Base-by-base conservation (phyloP, 768 basidiomycete species). In the Serendipita vermifera region DNA sequence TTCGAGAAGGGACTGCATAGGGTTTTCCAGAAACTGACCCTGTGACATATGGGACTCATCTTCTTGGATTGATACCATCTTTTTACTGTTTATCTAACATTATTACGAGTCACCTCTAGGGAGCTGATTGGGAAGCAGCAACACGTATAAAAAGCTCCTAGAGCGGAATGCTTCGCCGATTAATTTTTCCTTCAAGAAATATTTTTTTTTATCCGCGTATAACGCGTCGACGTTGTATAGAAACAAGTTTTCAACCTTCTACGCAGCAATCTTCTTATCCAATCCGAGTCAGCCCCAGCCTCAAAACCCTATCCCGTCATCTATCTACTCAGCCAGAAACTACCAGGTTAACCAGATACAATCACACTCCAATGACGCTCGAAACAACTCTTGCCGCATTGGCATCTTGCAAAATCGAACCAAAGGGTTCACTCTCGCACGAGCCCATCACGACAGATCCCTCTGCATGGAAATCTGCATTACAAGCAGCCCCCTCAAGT, bases 401-500 rank as follows among this genome's bases (percentile, higher is more conserved):
- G 9, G 46, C 46, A n/a, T 20, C 46, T 20, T 51, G 46, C 27
- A 51, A 51, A 6, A 51, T 51, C 9, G 46, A 51, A 29, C 46
- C 46, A 20, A 51, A 51, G 22, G 46, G 46, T 7, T 51, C 46
- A n/a, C 22, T 51, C 9, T 20, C 46, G 7, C 46, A 51, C 29
- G 46, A 94, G 65, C 68, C 69, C 4, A 70, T 77, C 24, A 77
- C 85, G 2, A 78, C 73, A 56, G 86, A 85, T 40, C 88, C 85
- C 1, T 75, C 78, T 0, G 70, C 80, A 40, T 94, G 91, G 91
- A 79, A 79, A 61, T 82, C 82, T 39, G 79, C 82, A 39, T 70
- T 96, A 62, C 72, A 76, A 59, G 73, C 77, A 5, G 68, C 70
- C 53, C 61, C 75, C 35, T 70, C 75, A 11, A 71, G 75, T 22